Percentiles rank a stretch among this genome's conserved stretches.
Evolutionary conservation across 108 stramenopile genomes (phyloP).

Genomic region (Aurantiochytrium sp.): DNA sequence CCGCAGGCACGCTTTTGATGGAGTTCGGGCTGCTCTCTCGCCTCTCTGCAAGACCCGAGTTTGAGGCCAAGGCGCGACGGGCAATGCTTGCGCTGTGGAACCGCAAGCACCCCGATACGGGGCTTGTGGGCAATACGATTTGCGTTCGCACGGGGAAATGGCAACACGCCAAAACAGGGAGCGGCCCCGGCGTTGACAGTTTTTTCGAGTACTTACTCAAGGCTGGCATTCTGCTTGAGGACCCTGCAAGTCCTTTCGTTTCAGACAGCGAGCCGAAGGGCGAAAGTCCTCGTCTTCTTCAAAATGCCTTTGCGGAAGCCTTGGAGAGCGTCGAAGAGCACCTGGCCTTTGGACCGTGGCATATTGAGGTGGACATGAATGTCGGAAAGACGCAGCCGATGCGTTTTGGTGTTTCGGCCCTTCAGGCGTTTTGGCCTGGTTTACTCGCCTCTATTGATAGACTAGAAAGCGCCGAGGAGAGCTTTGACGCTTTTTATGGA

Average conservation of each 20-base stretch:
- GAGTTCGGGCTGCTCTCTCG: conserved; percentile 45
- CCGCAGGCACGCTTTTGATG: conserved; percentile 47
- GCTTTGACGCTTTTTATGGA: conserved; percentile 17
- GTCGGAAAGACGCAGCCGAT: neutral
- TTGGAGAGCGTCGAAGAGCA: conserved; percentile 7
- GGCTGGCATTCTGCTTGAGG: conserved; percentile 28
- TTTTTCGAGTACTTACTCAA: conserved; percentile 57
- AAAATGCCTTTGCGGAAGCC: neutral
- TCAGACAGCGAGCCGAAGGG: neutral
- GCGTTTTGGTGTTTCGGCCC: neutral
- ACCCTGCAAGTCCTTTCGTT: neutral
- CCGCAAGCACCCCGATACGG: conserved; percentile 8
- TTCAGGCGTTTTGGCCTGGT: conserved; percentile 57
- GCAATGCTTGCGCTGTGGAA: conserved; percentile 37
- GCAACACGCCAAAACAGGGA: conserved; percentile 17
- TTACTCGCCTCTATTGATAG: conserved; percentile 28
- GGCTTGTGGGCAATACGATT: conserved; percentile 41
- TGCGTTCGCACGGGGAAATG: conserved; percentile 31
- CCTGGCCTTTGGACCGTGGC: conserved; percentile 8
- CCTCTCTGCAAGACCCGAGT: conserved; percentile 25
- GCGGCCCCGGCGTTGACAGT: conserved; percentile 45
- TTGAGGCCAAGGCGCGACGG: conserved; percentile 26
- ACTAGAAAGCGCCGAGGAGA: neutral
- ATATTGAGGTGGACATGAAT: neutral
- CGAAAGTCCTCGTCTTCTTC: neutral